Conservation (phyloP, 1,284 basidiomycete species). For the Ustilago trichophora region DNA sequence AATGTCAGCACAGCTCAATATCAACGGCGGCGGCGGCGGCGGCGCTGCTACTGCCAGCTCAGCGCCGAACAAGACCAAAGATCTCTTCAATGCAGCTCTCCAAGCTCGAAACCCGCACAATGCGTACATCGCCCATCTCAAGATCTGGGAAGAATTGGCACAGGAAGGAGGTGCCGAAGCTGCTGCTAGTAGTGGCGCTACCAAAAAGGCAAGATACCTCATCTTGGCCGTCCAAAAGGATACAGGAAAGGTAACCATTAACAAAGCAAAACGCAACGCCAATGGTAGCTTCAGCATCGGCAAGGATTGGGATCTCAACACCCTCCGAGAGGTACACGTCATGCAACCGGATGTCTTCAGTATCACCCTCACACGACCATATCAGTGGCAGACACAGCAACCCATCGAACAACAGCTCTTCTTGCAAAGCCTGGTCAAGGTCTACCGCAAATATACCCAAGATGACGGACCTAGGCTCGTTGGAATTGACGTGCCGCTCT, state of each 20-base stretch:
- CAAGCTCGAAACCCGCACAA: conserved; percentile 52
- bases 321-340: conserved; percentile 82
- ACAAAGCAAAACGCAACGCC: conserved; percentile 95
- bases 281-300: conserved; percentile 96
- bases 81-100: conserved; percentile 60
- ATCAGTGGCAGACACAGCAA: conserved; percentile 62
- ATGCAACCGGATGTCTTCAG: conserved; percentile 65
- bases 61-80: conserved; percentile 45
- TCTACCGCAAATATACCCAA: conserved; percentile 58
- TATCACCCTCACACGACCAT: conserved; percentile 56
- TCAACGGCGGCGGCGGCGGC: conserved; percentile 9
- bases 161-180: conserved; percentile 16
- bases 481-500: conserved; percentile 41
- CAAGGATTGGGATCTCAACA: conserved; percentile 90
- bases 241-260: conserved; percentile 58
- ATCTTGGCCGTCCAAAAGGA: conserved; percentile 58
- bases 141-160: conserved; percentile 60
- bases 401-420: conserved; percentile 57
- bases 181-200: neutral
- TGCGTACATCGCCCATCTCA: conserved; percentile 63
- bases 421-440: conserved; percentile 53
- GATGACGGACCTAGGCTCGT: conserved; percentile 40
- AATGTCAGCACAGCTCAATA: conserved; percentile 31
- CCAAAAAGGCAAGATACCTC: conserved; percentile 62
- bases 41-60: too few species aligned